Base-by-base conservation (phyloP, 768 basidiomycete species). In the Boletus coccyginus region DNA sequence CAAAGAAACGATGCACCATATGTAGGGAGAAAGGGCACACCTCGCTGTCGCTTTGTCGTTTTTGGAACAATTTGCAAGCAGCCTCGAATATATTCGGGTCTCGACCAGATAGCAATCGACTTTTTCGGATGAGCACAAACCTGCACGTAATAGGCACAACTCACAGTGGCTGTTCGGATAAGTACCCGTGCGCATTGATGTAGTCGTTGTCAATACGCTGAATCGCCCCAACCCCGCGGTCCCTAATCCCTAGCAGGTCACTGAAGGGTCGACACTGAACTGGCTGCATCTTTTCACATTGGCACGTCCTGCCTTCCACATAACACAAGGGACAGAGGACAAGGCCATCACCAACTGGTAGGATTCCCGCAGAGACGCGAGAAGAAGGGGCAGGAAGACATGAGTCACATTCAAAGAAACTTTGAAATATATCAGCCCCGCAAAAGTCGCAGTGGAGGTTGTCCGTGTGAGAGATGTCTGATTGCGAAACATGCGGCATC, bases 361-460 rank as follows among this genome's bases (percentile, higher is more conserved):
- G 39, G 46, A 68, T 46, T 41, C 48, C 59, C 12, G 40, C 13
- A 9, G 61, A 57, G 29, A 4, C 46, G 39, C 21, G 40, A 19
- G 70, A 57, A 27, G 63, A 52, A 41, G 57, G 47, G 7, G 55
- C 27, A n/a, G 61, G 45, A 56, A 73, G 70, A 62, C 89, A 88
- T 1, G 61, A 56, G 2, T 67, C 64, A 65, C 91, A 93, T 66
- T 88, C 85, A 59, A 93, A 88, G 67, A 85, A 92, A 57, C 86
- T 85, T 60, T 90, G 85, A 61, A 92, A 93, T 56, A 94, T 81
- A 63, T 94, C 92, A 3, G 81, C 82, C 17, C 83, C 85, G 62
- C 92, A 94, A 66, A 90, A 92, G 66, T 93, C 90, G 64, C 92
- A 93, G 9, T 63, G 73, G 36, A 81, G 74, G 17, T 75, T 41